These are phyloP conservation scores for Sequoia sempervirens DNA, from an alignment of 75 land plant genomes.

Conservation along the genomic window DNA sequence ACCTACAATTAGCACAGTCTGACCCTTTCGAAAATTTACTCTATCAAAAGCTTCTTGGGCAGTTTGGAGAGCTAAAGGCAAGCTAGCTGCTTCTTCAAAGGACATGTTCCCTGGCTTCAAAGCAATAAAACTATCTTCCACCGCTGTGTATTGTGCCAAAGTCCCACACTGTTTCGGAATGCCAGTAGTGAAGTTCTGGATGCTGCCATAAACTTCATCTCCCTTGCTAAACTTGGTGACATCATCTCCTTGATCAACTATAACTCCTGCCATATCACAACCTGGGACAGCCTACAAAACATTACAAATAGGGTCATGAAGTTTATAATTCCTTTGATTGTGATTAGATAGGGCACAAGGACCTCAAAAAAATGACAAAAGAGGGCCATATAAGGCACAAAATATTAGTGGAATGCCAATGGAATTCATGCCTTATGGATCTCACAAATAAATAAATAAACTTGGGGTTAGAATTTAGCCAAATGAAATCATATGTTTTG, in stretches of 20 bases:
- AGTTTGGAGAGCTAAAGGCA: conserved; percentile 41
- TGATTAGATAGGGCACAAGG: not conserved
- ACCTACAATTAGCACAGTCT: conserved; percentile 31
- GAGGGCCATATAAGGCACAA: not conserved
- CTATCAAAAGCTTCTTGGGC: conserved; percentile 37
- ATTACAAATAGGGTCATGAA: not conserved
- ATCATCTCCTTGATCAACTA: conserved; percentile 37
- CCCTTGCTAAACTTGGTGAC: conserved; percentile 40
- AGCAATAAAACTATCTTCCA: conserved; percentile 43
- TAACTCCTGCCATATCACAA: conserved; percentile 46
- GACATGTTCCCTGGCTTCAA: conserved; percentile 33
- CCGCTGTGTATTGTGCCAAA: conserved; percentile 41
- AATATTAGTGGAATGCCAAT: not conserved
- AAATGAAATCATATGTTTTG: not conserved
- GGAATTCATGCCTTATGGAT: not conserved
- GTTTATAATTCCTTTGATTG: not conserved
- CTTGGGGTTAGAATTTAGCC: not conserved
- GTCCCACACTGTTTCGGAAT: conserved; percentile 35
- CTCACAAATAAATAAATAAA: not conserved
- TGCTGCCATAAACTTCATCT: conserved; percentile 51
- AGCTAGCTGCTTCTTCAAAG: conserved; percentile 48
- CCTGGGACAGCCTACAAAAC: conserved; percentile 44
- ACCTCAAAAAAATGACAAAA: not conserved
- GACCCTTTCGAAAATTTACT: conserved; percentile 29
- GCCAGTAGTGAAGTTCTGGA: conserved; percentile 25